Evolutionary conservation across 371 early-diverging fungal species (phyloP).

Genomic region (Mucor plumbeus): DNA sequence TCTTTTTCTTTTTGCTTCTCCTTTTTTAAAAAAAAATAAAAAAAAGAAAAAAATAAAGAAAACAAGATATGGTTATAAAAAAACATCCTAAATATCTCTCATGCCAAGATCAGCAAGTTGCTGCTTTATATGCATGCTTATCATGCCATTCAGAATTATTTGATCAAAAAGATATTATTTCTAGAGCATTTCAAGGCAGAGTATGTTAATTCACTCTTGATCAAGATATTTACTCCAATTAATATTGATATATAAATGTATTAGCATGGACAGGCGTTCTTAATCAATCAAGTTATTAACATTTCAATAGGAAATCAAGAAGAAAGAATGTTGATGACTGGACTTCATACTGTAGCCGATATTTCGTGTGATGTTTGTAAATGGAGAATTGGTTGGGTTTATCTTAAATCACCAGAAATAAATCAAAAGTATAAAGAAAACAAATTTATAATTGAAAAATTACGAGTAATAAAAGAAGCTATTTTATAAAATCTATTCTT

Average conservation of each 20-base stretch:
- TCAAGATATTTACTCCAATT: neutral
- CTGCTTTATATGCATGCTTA: constrained; percentile 57
- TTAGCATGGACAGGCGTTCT: constrained; percentile 73
- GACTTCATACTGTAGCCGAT: constrained; percentile 80
- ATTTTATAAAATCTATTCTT: constrained; percentile 2
- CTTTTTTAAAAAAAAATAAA: too few species aligned
- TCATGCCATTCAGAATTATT: constrained; percentile 71
- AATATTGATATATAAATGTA: neutral
- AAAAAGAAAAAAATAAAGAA: too few species aligned
- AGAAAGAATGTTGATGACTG: constrained; percentile 78
- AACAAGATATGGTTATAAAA: constrained; percentile 14
- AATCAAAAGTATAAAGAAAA: constrained; percentile 87
- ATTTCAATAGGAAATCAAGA: constrained; percentile 64
- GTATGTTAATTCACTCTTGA: constrained; percentile 27
- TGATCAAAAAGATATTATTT: constrained; percentile 63
- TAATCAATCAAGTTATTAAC: constrained; percentile 71
- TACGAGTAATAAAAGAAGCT: constrained; percentile 58
- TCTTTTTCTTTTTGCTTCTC: neutral
- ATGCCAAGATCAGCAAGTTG: constrained; percentile 19
- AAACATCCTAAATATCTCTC: constrained; percentile 45
- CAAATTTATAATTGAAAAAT: constrained; percentile 75
- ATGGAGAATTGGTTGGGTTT: constrained; percentile 56
- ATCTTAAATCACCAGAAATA: constrained; percentile 60
- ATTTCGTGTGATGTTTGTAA: constrained; percentile 70
- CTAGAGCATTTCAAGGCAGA: constrained; percentile 50